Evolutionary conservation across 257 asterid genomes (phyloP), one percentile per base, ranked within the genome.

Genomic region (Pogostemon cablin): DNA sequence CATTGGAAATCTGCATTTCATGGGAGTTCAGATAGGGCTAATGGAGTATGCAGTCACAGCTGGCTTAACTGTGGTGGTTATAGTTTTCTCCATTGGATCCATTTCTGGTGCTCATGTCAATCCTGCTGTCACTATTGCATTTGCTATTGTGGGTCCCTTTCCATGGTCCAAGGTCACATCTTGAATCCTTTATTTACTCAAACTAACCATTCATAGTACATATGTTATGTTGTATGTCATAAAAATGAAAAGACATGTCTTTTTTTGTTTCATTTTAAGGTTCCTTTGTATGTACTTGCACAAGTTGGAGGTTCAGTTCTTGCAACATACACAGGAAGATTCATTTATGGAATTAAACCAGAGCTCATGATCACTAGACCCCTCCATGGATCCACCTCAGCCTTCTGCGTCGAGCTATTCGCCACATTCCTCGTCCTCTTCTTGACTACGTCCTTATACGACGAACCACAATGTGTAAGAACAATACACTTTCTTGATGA

Each of bases 61-160:
- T 70, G 93, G 96, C 42, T 64, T 88, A 17, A 81, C 96, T 0
- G 97, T 90, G 9, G 72, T 81, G 0, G 80, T 90, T 48, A 70
- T 87, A 7, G 90, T 93, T 43, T 87, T 79, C 87, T 81, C 95
- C 0, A 76, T 88, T 10, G 96, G 96, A 53, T 68, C 90, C 42
- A 90, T 90, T 39, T 93, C 98, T 41, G 97, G 98, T 11, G 98
- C 96, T 72, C 98, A 93, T 74, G 80, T 90, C 20, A 90, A 90
- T 69, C 98, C 97, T 59, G 87, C 98, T 12, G 93, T 90, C 38
- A 88, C 97, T 0, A 65, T 93, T 2, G 96, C 98, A 2, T 90
- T 87, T 50, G 98, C 97, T 6, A 12, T 65, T 3, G 82, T 83
- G 35, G 97, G 97, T 15, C 95, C 96, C 6, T 92, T 92, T 52